phyloP scores from a whole-genome alignment of 768 basidiomycete species.

The Calvatia gigantea region DNA sequence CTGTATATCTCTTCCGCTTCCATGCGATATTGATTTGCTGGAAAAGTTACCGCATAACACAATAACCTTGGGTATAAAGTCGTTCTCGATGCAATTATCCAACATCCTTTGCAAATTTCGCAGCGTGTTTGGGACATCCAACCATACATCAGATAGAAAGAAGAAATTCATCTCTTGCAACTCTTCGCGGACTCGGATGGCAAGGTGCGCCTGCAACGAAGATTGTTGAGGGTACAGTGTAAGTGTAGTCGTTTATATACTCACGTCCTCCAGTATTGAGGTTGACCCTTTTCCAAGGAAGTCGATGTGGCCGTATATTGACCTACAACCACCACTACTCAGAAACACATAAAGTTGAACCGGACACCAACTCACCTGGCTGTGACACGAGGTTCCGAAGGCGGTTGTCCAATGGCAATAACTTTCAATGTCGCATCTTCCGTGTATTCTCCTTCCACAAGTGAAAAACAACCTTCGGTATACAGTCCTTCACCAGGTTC shows the following conservation, averaged over 20 bases:
- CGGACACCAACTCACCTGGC: conserved; percentile 56
- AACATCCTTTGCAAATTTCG: conserved; percentile 80
- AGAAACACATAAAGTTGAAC: not conserved
- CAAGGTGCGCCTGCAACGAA: conserved; percentile 52
- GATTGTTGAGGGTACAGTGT: conserved; percentile 6
- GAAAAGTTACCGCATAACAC: conserved; percentile 96
- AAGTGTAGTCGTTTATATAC: conserved; percentile 19
- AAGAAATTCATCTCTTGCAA: conserved; percentile 82
- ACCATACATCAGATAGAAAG: conserved; percentile 93
- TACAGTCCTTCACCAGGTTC: conserved; percentile 94
- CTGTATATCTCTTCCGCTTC: conserved; percentile 73
- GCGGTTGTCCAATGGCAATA: conserved; percentile 95
- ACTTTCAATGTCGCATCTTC: conserved; percentile 87
- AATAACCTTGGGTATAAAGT: conserved; percentile 84
- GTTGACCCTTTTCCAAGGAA: conserved; percentile 95
- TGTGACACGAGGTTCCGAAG: conserved; percentile 84
- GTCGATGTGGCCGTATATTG: conserved; percentile 94
- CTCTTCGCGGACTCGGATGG: conserved; percentile 62
- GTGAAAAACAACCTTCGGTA: conserved; percentile 92
- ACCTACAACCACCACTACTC: conserved; percentile 40
- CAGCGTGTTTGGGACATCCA: conserved; percentile 85
- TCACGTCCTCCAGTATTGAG: conserved; percentile 86
- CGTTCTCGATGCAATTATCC: conserved; percentile 84
- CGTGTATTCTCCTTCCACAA: conserved; percentile 96
- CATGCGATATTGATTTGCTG: conserved; percentile 74